A percentile compares a stretch with the other conserved stretches of the same genome.
phyloP scores from a whole-genome alignment of 179 eudicot genomes.

The Gypsophila paniculata region DNA sequence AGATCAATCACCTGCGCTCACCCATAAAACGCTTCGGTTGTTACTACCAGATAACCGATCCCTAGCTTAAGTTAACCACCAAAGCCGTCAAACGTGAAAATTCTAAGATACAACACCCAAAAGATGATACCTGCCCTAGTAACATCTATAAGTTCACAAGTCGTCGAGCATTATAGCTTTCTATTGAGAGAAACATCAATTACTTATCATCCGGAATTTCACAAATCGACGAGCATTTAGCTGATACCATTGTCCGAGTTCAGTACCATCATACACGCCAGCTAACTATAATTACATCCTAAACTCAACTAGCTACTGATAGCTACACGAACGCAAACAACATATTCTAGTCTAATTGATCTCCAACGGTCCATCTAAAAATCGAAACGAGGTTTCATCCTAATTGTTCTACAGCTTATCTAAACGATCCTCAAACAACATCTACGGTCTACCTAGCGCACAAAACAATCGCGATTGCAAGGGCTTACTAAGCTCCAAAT shows the following conservation, averaged over 20 bases:
- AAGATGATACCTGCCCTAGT: background rate
- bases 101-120: background rate
- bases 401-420: background rate
- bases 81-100: background rate
- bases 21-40: no score
- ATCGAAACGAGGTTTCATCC: background rate
- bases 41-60: background rate
- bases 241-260: no score
- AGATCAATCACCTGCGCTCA: background rate
- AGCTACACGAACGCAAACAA: background rate
- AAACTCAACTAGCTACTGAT: background rate
- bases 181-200: no score
- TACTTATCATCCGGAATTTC: no score
- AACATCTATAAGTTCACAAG: background rate
- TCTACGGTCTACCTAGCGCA: no score
- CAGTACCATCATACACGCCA: background rate
- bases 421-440: no score
- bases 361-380: background rate
- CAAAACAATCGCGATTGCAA: background rate
- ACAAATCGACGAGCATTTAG: background rate
- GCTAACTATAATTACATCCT: background rate
- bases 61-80: background rate
- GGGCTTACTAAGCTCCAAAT: background rate
- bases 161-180: no score
- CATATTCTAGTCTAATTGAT: background rate